Evolutionary conservation across 2,329 filamentous ascomycete genomes (phyloP), one percentile per base, ranked within the genome.

Genomic region (Periconia sp.): DNA sequence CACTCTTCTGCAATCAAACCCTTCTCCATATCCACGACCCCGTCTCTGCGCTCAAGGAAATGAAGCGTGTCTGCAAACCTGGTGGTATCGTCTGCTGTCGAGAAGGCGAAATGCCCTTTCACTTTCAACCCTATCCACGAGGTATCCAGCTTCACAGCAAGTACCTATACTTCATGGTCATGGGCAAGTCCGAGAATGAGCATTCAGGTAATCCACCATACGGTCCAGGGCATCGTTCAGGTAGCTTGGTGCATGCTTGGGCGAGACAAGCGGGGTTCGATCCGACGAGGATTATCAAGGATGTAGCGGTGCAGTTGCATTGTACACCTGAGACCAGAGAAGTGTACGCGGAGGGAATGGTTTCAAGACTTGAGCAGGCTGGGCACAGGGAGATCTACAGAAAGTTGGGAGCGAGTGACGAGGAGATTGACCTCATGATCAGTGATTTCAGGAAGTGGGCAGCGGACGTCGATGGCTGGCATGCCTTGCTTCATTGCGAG

Each of bases 1-100:
- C 83, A 9, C 77, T 83, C 3, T 76, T 76, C 54, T 73, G 71
- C 24, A 76, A 79, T 52, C 79, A 82, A 54, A 72, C 82, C 2
- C 66, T 83, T 5, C 68, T 74, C 43, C 81, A 84, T 54, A 65
- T 83, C 5, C 57, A 62, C 4, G 68, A 77, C 41, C 78, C 79
- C 0, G 63, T 77, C 0, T 53, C 57, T 3, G 73, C 76, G 4
- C 50, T 83, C 18, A 54, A 56, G 7, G 78, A 81, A 50, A 78
- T 83, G 76, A 63, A 70, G 1, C 71, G 78, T 0, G 78, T 83
- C 1, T 59, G 69, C 12, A 79, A 77, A 51, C 63, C 63, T 1
- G 76, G 74, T 4, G 66, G 82, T 3, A 16, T 52, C 29, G 57
- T 83, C n/a, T 78, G 75, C 8, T 28, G 37, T 29, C 40, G 58